phyloP scores from a whole-genome alignment of 345 rosid species.

The Salix brachista region DNA sequence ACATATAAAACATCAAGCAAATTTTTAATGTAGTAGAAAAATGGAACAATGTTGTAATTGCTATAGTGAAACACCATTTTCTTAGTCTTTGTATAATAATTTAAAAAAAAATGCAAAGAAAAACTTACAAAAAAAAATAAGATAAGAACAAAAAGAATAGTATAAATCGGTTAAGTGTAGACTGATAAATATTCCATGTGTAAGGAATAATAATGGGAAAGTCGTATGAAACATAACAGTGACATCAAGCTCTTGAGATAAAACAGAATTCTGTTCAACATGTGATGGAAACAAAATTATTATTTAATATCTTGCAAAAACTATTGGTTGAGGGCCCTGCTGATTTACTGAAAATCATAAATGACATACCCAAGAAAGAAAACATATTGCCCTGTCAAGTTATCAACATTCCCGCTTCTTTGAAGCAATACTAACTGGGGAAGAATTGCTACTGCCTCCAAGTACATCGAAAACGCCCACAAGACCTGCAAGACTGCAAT shows the following conservation, averaged over 20 bases:
- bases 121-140: too few relatives aligned
- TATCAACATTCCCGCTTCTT: conserved; percentile 93
- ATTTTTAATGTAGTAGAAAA: too few relatives aligned
- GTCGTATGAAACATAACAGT: neutral
- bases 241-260: neutral
- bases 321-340: neutral
- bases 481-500: conserved; percentile 42
- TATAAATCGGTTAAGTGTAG: too few relatives aligned
- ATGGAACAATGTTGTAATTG: too few relatives aligned
- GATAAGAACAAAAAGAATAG: too few relatives aligned
- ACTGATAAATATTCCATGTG: too few relatives aligned
- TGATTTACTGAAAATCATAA: neutral
- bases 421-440: conserved; percentile 89
- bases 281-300: neutral
- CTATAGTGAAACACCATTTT: too few relatives aligned
- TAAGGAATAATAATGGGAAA: neutral
- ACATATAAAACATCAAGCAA: too few relatives aligned
- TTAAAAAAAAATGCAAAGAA: too few relatives aligned
- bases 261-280: neutral
- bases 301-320: neutral
- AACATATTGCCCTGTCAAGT: conserved; percentile 91
- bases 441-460: conserved; percentile 96
- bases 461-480: conserved; percentile 90
- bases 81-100: too few relatives aligned
- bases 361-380: conserved; percentile 80